Conservation (phyloP, 192 early-diverging fungal genomes). For the Linnemannia exigua region DNA sequence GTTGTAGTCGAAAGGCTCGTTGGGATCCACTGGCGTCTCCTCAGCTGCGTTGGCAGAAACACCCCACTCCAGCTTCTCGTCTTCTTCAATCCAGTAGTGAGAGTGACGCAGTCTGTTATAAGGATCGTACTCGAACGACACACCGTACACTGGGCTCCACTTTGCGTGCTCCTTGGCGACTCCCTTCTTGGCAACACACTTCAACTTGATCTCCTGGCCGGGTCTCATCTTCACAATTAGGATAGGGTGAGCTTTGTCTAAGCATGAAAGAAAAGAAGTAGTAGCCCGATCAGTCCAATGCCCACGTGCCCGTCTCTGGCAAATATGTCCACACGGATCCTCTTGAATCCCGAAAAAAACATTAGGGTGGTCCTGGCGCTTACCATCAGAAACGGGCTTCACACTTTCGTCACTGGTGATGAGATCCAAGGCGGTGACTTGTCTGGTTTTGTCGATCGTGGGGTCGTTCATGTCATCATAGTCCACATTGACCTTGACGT, state of each 20-base stretch:
- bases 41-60: constrained; percentile 69
- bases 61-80: constrained; percentile 88
- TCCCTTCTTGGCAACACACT: constrained; percentile 96
- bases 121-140: constrained; percentile 97
- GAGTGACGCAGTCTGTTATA: constrained; percentile 94
- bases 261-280: background rate
- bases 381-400: constrained; percentile 75
- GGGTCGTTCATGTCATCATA: constrained; percentile 55
- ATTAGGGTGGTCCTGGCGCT: background rate
- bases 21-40: constrained; percentile 66
- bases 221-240: constrained; percentile 90
- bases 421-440: constrained; percentile 88
- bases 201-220: constrained; percentile 92
- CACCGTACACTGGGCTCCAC: constrained; percentile 92
- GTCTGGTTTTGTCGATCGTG: constrained; percentile 73
- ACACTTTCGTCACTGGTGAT: constrained; percentile 80
- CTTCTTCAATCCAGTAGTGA: constrained; percentile 94
- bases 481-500: constrained; percentile 85
- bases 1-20: constrained; percentile 82
- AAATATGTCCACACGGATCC: background rate
- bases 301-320: background rate
- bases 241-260: constrained; percentile 60
- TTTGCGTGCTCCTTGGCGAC: constrained; percentile 98
- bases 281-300: background rate
- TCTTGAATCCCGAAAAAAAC: constrained; percentile 18